These are phyloP conservation scores for Hemisphaericaspora xylofermentans DNA, from an alignment of 1,139 yeast species.

Conservation along the genomic window DNA sequence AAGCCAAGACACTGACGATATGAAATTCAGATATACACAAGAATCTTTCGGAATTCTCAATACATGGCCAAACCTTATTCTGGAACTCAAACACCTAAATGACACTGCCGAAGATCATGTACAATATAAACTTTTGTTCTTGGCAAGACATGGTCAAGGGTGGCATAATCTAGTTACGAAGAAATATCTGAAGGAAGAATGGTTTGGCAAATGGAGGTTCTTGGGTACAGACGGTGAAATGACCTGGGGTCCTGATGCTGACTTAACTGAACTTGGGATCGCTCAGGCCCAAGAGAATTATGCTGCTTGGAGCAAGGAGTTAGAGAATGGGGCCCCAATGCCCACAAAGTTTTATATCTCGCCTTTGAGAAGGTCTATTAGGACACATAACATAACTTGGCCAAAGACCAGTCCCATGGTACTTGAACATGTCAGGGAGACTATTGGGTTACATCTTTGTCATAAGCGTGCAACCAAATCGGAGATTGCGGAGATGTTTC, in stretches of 20 bases:
- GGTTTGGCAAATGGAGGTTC: slow-evolving; percentile 62
- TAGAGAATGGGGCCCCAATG: slow-evolving; percentile 48
- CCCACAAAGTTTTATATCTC: slow-evolving; percentile 60
- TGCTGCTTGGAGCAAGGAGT: slow-evolving; percentile 43
- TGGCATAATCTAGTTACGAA: slow-evolving; percentile 63
- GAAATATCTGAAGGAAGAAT: slow-evolving; percentile 54
- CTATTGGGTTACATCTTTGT: slow-evolving; percentile 66
- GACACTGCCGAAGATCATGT: slow-evolving; percentile 27
- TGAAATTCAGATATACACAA: slow-evolving; percentile 43
- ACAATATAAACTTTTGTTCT: slow-evolving; percentile 53
- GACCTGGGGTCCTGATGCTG: slow-evolving; percentile 70
- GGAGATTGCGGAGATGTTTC: slow-evolving; percentile 22
- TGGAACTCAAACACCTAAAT: slow-evolving; percentile 38
- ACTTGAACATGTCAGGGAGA: slow-evolving; percentile 64
- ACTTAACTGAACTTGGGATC: slow-evolving; percentile 57
- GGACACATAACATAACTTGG: slow-evolving; percentile 64
- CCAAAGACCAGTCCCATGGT: slow-evolving; percentile 33
- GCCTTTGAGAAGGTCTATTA: slow-evolving; percentile 63
- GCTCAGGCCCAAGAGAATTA: slow-evolving; percentile 46
- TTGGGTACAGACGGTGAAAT: slow-evolving; percentile 55
- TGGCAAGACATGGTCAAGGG: slow-evolving; percentile 82
- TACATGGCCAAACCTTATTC: slow-evolving; percentile 47
- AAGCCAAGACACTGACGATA: slow-evolving; percentile 44
- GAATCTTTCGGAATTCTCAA: slow-evolving; percentile 48
- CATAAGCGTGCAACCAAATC: slow-evolving; percentile 53